Conservation (phyloP, 2,329 filamentous ascomycete genomes). For the Arthroderma sp. region DNA sequence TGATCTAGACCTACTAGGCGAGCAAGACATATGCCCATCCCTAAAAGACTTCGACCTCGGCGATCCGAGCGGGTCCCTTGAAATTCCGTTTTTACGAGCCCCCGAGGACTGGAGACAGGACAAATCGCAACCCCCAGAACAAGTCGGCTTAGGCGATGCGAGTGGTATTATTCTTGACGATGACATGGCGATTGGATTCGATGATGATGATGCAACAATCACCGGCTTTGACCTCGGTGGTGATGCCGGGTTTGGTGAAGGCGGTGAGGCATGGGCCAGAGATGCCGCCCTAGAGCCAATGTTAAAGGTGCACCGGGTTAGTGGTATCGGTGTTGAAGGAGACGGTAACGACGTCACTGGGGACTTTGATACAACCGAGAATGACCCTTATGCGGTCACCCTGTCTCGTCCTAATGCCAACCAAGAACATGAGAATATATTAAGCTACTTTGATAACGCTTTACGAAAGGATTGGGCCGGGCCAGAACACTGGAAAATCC, state of each 20-base stretch:
- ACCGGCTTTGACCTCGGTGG: slow-evolving; percentile 55
- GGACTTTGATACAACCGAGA: slow-evolving; percentile 30
- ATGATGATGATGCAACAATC: slow-evolving; percentile 57
- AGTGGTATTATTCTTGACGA: slow-evolving; percentile 78
- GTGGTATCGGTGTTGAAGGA: slow-evolving; percentile 38
- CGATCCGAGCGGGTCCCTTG: slow-evolving; percentile 67
- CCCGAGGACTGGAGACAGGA: slow-evolving; percentile 72
- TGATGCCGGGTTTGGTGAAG: slow-evolving; percentile 82
- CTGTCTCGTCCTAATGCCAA: slow-evolving; percentile 59
- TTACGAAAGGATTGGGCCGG: slow-evolving; percentile 95
- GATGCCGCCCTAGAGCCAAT: slow-evolving; percentile 79
- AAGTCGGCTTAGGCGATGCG: slow-evolving; percentile 46
- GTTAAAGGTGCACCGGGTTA: slow-evolving; percentile 56
- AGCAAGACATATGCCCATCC: slow-evolving; percentile 86
- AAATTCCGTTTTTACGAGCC: slow-evolving; percentile 84
- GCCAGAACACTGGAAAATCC: slow-evolving; percentile 97
- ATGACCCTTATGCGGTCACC: slow-evolving; percentile 65
- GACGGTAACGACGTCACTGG: slow-evolving; percentile 43
- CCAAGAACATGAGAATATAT: slow-evolving; percentile 72
- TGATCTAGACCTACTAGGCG: slow-evolving; percentile 60
- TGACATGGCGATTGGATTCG: slow-evolving; percentile 70
- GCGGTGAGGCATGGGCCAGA: slow-evolving; percentile 87
- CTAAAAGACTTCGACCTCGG: slow-evolving; percentile 89
- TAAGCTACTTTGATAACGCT: slow-evolving; percentile 96
- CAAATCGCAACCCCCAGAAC: slow-evolving; percentile 42